phyloP scores from a whole-genome alignment of 257 asterid genomes.

The Coffea canephora region DNA sequence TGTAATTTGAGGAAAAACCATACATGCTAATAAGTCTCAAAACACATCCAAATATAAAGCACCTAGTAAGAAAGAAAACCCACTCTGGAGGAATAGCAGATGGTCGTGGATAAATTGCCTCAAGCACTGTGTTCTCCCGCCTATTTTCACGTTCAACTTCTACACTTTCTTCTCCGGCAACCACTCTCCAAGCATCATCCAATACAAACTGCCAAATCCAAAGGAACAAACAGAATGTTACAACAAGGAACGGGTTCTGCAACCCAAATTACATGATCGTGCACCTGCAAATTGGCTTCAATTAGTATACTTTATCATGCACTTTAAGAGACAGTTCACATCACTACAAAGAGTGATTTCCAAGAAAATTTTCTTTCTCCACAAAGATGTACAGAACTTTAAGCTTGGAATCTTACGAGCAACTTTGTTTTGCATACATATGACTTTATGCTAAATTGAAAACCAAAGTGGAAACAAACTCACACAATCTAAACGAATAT shows the following conservation, averaged over 20 bases:
- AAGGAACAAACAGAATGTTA: background rate
- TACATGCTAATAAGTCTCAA: background rate
- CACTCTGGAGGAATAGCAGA: conserved; percentile 91
- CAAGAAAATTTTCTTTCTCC: background rate
- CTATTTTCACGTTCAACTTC: conserved; percentile 57
- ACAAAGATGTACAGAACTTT: background rate
- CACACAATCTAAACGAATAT: background rate
- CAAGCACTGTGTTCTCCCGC: conserved; percentile 76
- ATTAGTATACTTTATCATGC: background rate
- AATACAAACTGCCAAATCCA: conserved; percentile 48
- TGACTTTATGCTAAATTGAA: background rate
- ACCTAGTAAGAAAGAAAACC: conserved; percentile 16
- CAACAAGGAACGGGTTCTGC: background rate
- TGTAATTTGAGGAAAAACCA: background rate
- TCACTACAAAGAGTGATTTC: background rate
- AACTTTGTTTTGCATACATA: background rate
- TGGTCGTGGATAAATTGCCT: conserved; percentile 92
- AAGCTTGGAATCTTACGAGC: background rate
- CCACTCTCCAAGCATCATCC: conserved; percentile 58
- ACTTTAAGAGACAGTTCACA: background rate
- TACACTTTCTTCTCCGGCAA: conserved; percentile 82
- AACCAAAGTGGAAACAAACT: background rate
- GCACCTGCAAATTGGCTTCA: background rate
- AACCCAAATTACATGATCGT: background rate
- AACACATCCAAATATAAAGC: conserved; percentile 12